phyloP scores from a whole-genome alignment of 306 rosid genomes.

The Heteromeles arbutifolia region DNA sequence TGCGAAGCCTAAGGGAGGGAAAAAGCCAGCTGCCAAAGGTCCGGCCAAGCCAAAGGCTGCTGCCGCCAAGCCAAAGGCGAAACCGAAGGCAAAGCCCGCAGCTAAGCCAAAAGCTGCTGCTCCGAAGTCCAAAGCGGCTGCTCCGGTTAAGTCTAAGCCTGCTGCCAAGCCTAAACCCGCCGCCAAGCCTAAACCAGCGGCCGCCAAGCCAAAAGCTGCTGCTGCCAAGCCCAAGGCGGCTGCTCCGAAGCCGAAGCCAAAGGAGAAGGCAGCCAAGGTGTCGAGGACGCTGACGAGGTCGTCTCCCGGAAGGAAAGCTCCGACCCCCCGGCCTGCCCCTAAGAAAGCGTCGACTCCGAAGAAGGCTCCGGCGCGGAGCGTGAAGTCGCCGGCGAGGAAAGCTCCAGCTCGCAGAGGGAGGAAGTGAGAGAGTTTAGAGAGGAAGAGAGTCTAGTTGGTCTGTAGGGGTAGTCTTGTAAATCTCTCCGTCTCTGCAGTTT shows the following conservation, averaged over 20 bases:
- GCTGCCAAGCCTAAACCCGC: constrained; percentile 24
- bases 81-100: constrained; percentile 7
- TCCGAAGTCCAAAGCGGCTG: constrained; percentile 25
- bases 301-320: constrained; percentile 53
- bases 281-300: constrained; percentile 62
- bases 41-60: constrained; percentile 4
- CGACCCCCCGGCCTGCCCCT: constrained; percentile 28
- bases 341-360: constrained; percentile 43
- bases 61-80: constrained; percentile 20
- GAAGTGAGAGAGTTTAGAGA: constrained; percentile 27
- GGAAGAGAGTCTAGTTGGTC: constrained; percentile 8
- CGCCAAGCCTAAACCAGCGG: constrained; percentile 16
- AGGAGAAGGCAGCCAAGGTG: constrained; percentile 50
- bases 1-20: constrained; percentile 19
- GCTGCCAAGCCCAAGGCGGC: constrained; percentile 31
- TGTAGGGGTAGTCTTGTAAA: constrained; percentile 55
- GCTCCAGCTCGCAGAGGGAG: constrained; percentile 40
- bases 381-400: constrained; percentile 52
- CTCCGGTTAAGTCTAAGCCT: constrained; percentile 20
- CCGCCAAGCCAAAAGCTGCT: constrained; percentile 25
- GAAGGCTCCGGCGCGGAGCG: constrained; percentile 43
- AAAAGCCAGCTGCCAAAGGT: constrained; percentile 7
- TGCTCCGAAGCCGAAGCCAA: constrained; percentile 42
- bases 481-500: constrained; percentile 19
- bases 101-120: constrained; percentile 22